phyloP scores from a whole-genome alignment of 441 rosid genomes.

The Arabidopsis hybrid region DNA sequence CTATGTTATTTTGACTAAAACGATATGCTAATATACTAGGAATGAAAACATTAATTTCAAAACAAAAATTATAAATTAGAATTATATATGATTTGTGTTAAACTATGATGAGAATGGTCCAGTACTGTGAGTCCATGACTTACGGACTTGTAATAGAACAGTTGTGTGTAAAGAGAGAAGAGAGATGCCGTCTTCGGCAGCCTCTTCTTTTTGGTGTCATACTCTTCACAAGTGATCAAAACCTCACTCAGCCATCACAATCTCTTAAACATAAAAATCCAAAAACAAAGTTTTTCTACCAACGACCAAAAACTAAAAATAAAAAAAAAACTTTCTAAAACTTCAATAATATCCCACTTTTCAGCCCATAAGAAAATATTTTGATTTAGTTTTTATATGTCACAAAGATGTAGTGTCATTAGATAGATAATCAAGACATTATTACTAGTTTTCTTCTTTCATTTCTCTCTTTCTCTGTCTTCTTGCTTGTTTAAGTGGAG shows the following conservation, averaged over 20 bases:
- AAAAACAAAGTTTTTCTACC: neutral
- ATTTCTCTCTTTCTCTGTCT: conserved; percentile 12
- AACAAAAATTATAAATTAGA: neutral
- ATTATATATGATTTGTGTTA: neutral
- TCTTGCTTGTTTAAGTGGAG: conserved; percentile 1
- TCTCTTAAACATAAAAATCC: neutral
- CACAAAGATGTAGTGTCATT: conserved; percentile 2
- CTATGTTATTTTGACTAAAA: neutral
- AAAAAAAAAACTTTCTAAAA: neutral
- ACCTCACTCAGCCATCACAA: neutral
- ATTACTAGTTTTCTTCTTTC: conserved; percentile 15
- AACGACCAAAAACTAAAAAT: neutral
- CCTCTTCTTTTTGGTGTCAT: conserved; percentile 19
- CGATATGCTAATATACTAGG: neutral
- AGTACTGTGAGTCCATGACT: neutral
- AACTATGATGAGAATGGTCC: neutral
- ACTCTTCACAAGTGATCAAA: conserved; percentile 21
- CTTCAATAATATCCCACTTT: neutral
- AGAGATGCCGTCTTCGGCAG: conserved; percentile 6
- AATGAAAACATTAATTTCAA: neutral
- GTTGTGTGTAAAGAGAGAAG: conserved; percentile 14
- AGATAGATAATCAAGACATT: conserved; percentile 10
- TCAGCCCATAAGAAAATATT: conserved; percentile 7
- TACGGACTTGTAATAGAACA: conserved; percentile 26
- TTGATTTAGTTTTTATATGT: conserved; percentile 6